A percentile compares a stretch with the other conserved stretches of the same genome.
phyloP scores from a whole-genome alignment of 2,329 filamentous ascomycete species.

The Sordariomycetes sp. region DNA sequence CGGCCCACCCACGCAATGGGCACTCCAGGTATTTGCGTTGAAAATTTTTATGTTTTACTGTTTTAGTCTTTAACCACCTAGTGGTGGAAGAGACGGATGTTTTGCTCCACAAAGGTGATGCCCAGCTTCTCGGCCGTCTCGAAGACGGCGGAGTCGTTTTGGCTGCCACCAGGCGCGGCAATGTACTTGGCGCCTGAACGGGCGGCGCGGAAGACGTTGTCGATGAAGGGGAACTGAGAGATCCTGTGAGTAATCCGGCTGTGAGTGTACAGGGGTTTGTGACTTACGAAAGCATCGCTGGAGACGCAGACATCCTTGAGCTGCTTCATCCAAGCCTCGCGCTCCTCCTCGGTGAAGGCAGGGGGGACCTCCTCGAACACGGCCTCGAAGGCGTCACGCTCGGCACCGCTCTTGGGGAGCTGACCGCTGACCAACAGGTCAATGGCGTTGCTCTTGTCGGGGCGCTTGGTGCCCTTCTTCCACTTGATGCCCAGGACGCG shows the following conservation, averaged over 20 bases:
- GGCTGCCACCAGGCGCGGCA: constrained; percentile 82
- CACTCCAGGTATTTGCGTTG: too few relatives aligned
- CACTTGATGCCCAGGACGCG: constrained; percentile 82
- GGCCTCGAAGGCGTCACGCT: constrained; percentile 78
- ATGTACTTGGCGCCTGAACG: constrained; percentile 93
- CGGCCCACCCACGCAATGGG: too few relatives aligned
- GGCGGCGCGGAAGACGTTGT: constrained; percentile 89
- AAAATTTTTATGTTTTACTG: too few relatives aligned
- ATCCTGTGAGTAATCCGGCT: too few relatives aligned
- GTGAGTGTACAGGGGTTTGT: too few relatives aligned
- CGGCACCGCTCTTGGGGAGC: constrained; percentile 72
- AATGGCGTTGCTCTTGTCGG: constrained; percentile 97
- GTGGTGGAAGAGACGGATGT: constrained; percentile 89
- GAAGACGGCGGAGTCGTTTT: constrained; percentile 75
- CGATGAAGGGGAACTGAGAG: constrained; percentile 94
- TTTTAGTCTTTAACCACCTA: too few relatives aligned
- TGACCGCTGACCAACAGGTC: constrained; percentile 89
- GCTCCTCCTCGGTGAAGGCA: constrained; percentile 76
- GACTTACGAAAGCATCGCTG: constrained; percentile 87
- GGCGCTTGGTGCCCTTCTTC: constrained; percentile 94
- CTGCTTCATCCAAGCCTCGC: constrained; percentile 76
- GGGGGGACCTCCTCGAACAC: constrained; percentile 84
- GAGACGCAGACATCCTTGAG: constrained; percentile 76
- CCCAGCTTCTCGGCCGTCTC: constrained; percentile 85
- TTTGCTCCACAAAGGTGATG: constrained; percentile 94